phyloP scores from a whole-genome alignment of 2,329 filamentous ascomycete species.

The Chaetothyriales sp. region DNA sequence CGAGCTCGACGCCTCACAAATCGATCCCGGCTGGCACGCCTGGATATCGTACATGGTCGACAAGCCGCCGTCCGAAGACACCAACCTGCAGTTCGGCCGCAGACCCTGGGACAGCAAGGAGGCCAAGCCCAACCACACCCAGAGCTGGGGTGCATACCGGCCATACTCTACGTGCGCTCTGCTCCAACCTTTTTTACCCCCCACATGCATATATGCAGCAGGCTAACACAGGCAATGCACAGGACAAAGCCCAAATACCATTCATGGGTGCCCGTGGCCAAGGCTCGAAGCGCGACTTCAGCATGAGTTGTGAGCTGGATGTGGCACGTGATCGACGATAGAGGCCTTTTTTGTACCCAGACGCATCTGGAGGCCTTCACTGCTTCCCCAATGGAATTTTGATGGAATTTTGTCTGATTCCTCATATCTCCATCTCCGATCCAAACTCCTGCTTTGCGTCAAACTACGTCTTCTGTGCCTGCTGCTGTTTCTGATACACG shows the following conservation, averaged over 20 bases:
- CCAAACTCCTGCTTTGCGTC: too few relatives aligned
- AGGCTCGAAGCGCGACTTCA: constrained; percentile 14
- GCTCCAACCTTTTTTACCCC: background rate
- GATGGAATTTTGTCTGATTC: background rate
- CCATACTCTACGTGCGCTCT: constrained; percentile 72
- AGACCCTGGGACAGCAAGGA: constrained; percentile 64
- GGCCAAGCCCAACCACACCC: constrained; percentile 62
- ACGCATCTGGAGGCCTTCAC: too few relatives aligned
- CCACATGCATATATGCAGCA: background rate
- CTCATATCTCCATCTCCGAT: background rate
- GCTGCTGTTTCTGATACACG: constrained; percentile 26
- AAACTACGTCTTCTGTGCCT: background rate
- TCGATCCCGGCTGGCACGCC: constrained; percentile 94
- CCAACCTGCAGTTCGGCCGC: constrained; percentile 51
- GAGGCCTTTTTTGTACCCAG: constrained; percentile 1
- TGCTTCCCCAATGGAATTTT: background rate
- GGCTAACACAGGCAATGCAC: constrained; percentile 1
- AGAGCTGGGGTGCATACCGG: constrained; percentile 68
- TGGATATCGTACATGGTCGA: constrained; percentile 95
- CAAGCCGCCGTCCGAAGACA: constrained; percentile 66
- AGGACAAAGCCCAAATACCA: constrained; percentile 25
- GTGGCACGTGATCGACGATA: constrained; percentile 7
- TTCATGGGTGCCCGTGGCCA: constrained; percentile 24
- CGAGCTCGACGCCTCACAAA: constrained; percentile 51
- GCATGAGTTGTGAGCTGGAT: constrained; percentile 1